Percentiles rank a stretch among this genome's conserved stretches.
phyloP scores from a whole-genome alignment of 2,329 filamentous ascomycete species.

The Aspergillus puulaauensis region DNA sequence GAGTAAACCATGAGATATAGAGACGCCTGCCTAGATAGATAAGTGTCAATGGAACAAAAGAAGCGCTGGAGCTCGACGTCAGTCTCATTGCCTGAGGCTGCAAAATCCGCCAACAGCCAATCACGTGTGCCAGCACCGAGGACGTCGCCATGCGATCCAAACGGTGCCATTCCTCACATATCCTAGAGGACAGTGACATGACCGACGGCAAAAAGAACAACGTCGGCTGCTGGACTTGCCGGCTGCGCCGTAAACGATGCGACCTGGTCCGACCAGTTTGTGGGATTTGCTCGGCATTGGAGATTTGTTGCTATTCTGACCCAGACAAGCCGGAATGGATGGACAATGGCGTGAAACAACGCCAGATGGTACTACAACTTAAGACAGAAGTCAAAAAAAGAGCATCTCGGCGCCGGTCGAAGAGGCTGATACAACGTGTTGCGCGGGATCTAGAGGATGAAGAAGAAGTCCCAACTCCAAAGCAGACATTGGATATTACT shows the following conservation, averaged over 20 bases:
- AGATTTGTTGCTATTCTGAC: slow-evolving; percentile 57
- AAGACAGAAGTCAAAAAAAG: slow-evolving; percentile 60
- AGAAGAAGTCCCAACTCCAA: neutral
- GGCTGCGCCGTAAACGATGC: slow-evolving; percentile 62
- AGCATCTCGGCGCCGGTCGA: slow-evolving; percentile 44
- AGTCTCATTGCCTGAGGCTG: neutral
- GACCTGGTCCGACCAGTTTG: slow-evolving; percentile 56
- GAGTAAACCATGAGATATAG: too few species aligned
- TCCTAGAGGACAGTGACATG: neutral
- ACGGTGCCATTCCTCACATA: neutral
- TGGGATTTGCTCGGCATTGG: slow-evolving; percentile 51
- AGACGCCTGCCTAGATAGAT: too few species aligned
- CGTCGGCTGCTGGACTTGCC: slow-evolving; percentile 57
- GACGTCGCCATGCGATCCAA: neutral
- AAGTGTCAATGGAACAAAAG: neutral
- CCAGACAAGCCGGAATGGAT: slow-evolving; percentile 59
- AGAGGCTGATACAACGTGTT: neutral
- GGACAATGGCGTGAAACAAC: slow-evolving; percentile 51
- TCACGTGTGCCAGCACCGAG: neutral
- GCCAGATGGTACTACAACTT: slow-evolving; percentile 53
- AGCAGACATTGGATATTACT: too few species aligned
- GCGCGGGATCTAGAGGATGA: neutral
- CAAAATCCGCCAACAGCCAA: neutral
- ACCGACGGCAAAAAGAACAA: neutral
- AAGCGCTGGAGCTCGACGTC: neutral